Base-by-base conservation (phyloP, 257 asterid genomes). In the Cynanchum wilfordii region DNA sequence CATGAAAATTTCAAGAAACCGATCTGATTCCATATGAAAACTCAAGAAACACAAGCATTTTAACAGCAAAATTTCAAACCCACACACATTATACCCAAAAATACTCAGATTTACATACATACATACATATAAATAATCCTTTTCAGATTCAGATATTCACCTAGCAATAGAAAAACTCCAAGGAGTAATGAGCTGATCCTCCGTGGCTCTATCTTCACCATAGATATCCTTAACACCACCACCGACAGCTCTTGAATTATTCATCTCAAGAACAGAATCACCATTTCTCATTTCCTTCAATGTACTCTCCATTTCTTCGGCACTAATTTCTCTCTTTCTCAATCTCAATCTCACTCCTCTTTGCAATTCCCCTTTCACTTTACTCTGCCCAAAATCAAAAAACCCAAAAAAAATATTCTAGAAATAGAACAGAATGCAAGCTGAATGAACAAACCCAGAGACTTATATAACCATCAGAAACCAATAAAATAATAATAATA, bases 151-250 rank as follows among this genome's bases (percentile, higher is more conserved):
- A 33, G 38, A 33, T 33, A 33, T 33, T 84, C 78, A 93, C 99
- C 99, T 89, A 75, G 99, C 96, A 62, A 94, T 86, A 19, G 97
- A 82, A 30, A 87, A 79, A 50, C 86, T 73, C 99, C 97, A 94
- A 29, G 99, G 99, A 66, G 97, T 91, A 79, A 94, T 78, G 19
- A 81, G 82, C 83, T 86, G 97, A 81, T 91, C 85, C 84, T 94
- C 87, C 3, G 96, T 81, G 64, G 99, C 99, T 66, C 93, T 86
- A 73, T 94, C 98, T 79, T 91, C 97, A 3, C 99, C 97, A 42
- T 90, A 94, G 36, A 87, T 81, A 65, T 94, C 98, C 64, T 76
- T 77, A 72, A 91, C 99, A 33, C 99, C 98, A 56, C 96, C 98
- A 13, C 83, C 96, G 2, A 89, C 87, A 8, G 92, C 93, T 69